Percentiles rank a stretch among this genome's conserved stretches.
Evolutionary conservation across 768 basidiomycete genomes (phyloP).

Genomic region (Russula griseocarnosa): DNA sequence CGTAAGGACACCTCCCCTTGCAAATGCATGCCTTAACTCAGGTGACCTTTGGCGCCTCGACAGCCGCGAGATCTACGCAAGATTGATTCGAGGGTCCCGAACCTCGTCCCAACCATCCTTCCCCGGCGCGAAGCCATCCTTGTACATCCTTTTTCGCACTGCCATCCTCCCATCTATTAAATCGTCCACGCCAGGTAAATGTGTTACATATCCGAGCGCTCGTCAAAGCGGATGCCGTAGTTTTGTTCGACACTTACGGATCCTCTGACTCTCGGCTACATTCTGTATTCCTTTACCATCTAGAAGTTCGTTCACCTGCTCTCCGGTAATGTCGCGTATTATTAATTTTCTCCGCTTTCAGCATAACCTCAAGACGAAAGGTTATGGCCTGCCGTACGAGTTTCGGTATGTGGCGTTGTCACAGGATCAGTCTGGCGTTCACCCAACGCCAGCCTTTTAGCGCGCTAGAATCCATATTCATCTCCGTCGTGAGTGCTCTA

Average conservation of each 20-base stretch:
- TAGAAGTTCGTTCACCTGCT: conserved; percentile 53
- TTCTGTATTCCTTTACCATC: conserved; percentile 82
- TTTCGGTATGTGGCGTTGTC: conserved; percentile 56
- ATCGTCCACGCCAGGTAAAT: conserved; percentile 58
- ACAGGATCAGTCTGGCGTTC: conserved; percentile 25
- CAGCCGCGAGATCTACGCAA: conserved; percentile 95
- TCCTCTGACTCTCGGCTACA: conserved; percentile 82
- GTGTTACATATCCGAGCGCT: conserved; percentile 93
- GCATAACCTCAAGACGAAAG: conserved; percentile 80
- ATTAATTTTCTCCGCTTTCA: conserved; percentile 33
- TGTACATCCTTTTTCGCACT: conserved; percentile 42
- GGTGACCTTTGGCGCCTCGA: conserved; percentile 28
- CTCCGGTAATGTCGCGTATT: conserved; percentile 21
- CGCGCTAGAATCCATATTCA: conserved; percentile 87
- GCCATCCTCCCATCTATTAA: conserved; percentile 9
- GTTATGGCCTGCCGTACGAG: conserved; percentile 74
- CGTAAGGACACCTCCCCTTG: conserved; percentile 48
- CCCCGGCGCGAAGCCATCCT: conserved; percentile 84
- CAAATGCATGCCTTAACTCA: conserved; percentile 7
- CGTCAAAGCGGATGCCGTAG: conserved; percentile 87
- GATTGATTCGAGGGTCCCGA: conserved; percentile 91
- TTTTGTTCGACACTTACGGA: conserved; percentile 90
- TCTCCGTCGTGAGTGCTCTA: conserved; percentile 86
- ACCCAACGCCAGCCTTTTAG: conserved; percentile 40
- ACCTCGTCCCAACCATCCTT: conserved; percentile 91